Percentiles rank a stretch among this genome's conserved stretches.
Conservation (phyloP, 1,284 basidiomycete genomes). For the Boletus sp. region DNA sequence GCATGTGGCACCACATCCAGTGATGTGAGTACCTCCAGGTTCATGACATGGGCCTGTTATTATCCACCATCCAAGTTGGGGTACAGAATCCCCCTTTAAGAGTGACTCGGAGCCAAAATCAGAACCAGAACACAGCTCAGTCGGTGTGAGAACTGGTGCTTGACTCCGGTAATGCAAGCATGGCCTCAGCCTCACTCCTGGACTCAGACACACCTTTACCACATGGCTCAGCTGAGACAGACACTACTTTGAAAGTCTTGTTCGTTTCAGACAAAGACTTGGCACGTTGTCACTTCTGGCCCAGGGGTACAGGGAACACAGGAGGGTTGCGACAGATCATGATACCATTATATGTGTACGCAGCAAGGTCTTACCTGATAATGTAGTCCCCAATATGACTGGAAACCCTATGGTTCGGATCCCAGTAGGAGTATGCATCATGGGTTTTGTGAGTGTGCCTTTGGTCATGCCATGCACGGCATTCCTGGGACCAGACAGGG, state of each 20-base stretch:
- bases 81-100: not conserved
- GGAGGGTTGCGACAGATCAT: conserved; percentile 17
- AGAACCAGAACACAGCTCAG: not conserved
- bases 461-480: not conserved
- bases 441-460: not conserved
- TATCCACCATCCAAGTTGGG: not conserved
- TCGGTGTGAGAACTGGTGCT: too few species aligned
- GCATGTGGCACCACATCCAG: not conserved
- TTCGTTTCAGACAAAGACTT: conserved; percentile 14
- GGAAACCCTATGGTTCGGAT: conserved; percentile 2
- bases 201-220: not conserved
- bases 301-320: conserved; percentile 6
- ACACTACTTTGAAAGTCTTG: not conserved
- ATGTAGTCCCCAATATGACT: conserved; percentile 11
- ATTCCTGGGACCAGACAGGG: not conserved
- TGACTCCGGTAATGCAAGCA: not conserved
- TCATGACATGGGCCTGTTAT: too few species aligned
- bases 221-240: not conserved
- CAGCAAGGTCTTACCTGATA: not conserved
- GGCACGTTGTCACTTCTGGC: conserved; percentile 15
- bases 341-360: conserved; percentile 14
- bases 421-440: too few species aligned
- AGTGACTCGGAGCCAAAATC: not conserved
- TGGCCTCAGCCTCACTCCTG: not conserved
- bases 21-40: not conserved